A percentile compares a stretch with the other conserved stretches of the same genome.
Evolutionary conservation across 768 basidiomycete genomes (phyloP).

Genomic region (Lentinula detonsa): DNA sequence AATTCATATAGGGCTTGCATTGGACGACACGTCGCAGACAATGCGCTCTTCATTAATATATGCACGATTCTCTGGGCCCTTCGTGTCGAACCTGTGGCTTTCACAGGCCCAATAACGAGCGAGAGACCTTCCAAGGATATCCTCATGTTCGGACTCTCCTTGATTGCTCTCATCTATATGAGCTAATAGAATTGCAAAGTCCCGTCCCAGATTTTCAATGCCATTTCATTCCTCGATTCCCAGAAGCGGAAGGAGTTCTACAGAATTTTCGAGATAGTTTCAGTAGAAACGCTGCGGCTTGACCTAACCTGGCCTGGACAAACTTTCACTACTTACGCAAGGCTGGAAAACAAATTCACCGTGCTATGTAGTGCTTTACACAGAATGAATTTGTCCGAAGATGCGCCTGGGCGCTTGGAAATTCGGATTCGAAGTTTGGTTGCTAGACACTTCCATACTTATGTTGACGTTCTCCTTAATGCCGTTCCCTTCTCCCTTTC

Average conservation of each 20-base stretch:
- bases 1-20: neutral
- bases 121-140: neutral
- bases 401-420: no score
- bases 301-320: no score
- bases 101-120: neutral
- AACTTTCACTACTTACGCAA: no score
- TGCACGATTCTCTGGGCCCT: neutral
- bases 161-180: neutral
- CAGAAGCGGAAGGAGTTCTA: neutral
- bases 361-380: no score
- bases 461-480: no score
- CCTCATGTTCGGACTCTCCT: neutral
- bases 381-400: no score
- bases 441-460: no score
- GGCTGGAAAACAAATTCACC: no score
- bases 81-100: neutral
- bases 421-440: no score
- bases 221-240: neutral
- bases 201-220: neutral
- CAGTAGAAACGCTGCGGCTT: no score
- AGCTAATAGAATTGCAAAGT: neutral
- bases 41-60: conserved; percentile 2
- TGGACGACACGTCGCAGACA: conserved; percentile 1
- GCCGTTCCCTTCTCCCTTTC: no score
- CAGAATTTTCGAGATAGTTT: neutral